These are phyloP conservation scores for Scleroderma citrinum DNA, from an alignment of 768 basidiomycete genomes.

Conservation along the genomic window DNA sequence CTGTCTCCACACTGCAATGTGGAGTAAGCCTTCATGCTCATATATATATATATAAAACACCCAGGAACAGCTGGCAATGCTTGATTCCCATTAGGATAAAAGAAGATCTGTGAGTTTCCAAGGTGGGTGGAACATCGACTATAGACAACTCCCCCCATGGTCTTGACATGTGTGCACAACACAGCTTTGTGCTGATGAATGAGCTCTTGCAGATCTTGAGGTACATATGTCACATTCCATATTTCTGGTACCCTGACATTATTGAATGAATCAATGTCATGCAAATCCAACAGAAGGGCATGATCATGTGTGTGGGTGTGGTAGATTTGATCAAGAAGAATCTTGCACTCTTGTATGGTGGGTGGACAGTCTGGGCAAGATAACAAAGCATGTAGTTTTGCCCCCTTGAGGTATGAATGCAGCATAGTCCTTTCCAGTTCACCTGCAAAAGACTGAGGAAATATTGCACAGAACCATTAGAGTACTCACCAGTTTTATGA, in stretches of 20 bases:
- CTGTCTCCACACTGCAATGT: background rate
- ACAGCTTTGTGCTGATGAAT: background rate
- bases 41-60: background rate
- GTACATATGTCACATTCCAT: background rate
- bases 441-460: conserved; percentile 4
- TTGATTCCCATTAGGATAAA: background rate
- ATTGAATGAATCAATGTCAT: background rate
- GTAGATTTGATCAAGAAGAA: conserved; percentile 1
- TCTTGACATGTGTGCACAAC: background rate
- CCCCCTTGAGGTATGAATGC: conserved; percentile 8
- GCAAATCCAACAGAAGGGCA: background rate
- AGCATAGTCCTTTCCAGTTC: conserved; percentile 8
- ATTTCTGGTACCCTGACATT: background rate
- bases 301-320: background rate
- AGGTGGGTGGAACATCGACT: background rate
- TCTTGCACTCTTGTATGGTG: conserved; percentile 3
- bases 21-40: background rate
- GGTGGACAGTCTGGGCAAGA: conserved; percentile 1
- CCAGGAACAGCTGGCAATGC: background rate
- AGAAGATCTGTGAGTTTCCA: background rate
- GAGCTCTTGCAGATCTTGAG: background rate
- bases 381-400: conserved; percentile 10
- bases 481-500: conserved; percentile 18
- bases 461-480: conserved; percentile 4
- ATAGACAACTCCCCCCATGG: background rate